Conservation (phyloP, 164 flowering plant genomes). For the Macadamia integrifolia region DNA sequence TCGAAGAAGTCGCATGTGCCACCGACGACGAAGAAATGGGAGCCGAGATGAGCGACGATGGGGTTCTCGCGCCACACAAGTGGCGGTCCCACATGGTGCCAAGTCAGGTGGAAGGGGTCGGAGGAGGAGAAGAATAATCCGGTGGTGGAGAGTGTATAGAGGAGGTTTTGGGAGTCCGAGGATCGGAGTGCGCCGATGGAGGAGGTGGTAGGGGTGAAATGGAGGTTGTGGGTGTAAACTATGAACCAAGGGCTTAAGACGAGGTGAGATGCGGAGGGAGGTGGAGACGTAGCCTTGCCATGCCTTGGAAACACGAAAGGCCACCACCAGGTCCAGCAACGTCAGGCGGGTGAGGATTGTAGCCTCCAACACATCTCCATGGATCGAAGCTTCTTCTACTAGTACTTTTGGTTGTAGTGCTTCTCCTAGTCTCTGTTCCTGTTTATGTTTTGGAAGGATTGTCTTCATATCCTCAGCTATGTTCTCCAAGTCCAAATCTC, state of each 20-base stretch:
- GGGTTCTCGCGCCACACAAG: conserved; percentile 63
- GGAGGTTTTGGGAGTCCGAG: conserved; percentile 38
- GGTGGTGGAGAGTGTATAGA: conserved; percentile 46
- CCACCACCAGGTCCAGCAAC: conserved; percentile 47
- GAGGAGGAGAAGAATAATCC: conserved; percentile 33
- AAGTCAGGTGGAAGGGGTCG: conserved; percentile 44
- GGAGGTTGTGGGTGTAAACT: conserved; percentile 27
- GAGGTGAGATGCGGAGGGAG: conserved; percentile 31
- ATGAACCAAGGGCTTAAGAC: conserved; percentile 66
- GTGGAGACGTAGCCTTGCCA: conserved; percentile 54
- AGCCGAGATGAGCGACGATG: conserved; percentile 49
- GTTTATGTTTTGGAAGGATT: no score
- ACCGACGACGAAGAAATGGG: conserved; percentile 54
- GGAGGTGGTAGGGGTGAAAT: conserved; percentile 1
- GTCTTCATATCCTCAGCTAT: no score
- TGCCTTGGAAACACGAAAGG: conserved; percentile 45
- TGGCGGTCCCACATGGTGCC: conserved; percentile 45
- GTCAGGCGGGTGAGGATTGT: conserved; percentile 46
- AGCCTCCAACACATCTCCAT: conserved; percentile 56
- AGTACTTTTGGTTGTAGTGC: no score
- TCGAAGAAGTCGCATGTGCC: conserved; percentile 55
- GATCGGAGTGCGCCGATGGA: conserved; percentile 52
- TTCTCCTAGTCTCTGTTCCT: no score
- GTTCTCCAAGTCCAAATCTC: no score
- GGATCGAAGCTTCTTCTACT: conserved; percentile 22